Conservation (phyloP, 2,329 filamentous ascomycete genomes). For the Alternaria alternata region DNA sequence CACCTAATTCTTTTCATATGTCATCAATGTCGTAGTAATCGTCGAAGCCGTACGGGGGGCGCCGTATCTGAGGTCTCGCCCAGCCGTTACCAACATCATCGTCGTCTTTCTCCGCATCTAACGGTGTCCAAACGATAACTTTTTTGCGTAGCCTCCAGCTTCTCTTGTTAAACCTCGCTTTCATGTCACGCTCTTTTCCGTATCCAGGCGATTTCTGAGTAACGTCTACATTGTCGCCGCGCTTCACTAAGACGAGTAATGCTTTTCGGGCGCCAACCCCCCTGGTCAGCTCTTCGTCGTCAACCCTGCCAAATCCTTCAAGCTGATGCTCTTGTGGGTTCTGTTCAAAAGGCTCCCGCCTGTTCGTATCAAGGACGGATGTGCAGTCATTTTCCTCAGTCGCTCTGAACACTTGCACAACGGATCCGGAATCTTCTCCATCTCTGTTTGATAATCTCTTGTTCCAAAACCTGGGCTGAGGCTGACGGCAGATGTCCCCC, state of each 20-base stretch:
- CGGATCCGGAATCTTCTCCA: constrained; percentile 16
- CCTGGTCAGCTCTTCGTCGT: constrained; percentile 20
- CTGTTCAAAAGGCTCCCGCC: constrained; percentile 16
- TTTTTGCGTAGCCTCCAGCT: constrained; percentile 24
- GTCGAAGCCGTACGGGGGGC: constrained; percentile 16
- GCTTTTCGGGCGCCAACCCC: constrained; percentile 17
- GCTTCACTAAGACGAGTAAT: constrained; percentile 21
- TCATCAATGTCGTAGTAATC: constrained; percentile 25
- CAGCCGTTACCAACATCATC: constrained; percentile 24
- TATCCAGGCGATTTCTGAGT: constrained; percentile 19
- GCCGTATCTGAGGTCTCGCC: constrained; percentile 21
- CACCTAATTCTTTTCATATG: constrained; percentile 6
- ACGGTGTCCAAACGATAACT: constrained; percentile 22
- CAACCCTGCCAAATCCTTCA: constrained; percentile 15
- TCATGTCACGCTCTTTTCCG: constrained; percentile 25
- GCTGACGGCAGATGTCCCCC: constrained; percentile 20
- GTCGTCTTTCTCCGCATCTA: constrained; percentile 18
- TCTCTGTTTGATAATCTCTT: constrained; percentile 13
- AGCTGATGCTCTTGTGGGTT: constrained; percentile 12
- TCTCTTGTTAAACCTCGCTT: constrained; percentile 21
- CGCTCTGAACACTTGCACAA: constrained; percentile 18
- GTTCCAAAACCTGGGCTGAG: constrained; percentile 20
- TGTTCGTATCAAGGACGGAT: constrained; percentile 15
- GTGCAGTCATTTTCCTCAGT: constrained; percentile 14
- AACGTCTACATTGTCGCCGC: constrained; percentile 14